These are phyloP conservation scores for Didymella keratinophila DNA, from an alignment of 2,329 filamentous ascomycete species.

Conservation along the genomic window DNA sequence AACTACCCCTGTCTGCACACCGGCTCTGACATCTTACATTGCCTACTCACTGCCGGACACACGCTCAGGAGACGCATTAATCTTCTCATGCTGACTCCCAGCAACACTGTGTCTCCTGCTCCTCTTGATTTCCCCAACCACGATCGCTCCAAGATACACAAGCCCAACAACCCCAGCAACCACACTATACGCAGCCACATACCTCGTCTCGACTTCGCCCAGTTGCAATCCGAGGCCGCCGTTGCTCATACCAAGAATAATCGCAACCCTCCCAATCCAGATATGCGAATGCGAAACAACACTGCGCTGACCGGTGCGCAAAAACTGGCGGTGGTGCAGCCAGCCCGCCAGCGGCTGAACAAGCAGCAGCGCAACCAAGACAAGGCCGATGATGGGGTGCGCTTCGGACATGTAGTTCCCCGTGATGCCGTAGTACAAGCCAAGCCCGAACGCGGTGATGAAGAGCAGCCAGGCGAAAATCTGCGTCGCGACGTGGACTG, in stretches of 20 bases:
- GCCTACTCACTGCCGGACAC: slow-evolving; percentile 3
- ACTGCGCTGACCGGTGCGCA: slow-evolving; percentile 53
- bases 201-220: slow-evolving; percentile 6
- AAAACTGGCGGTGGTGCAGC: slow-evolving; percentile 60
- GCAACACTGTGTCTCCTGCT: slow-evolving; percentile 8
- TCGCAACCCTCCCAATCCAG: slow-evolving; percentile 61
- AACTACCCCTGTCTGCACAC: neutral
- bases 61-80: slow-evolving; percentile 3
- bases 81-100: slow-evolving; percentile 14
- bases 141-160: slow-evolving; percentile 7
- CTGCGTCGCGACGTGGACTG: slow-evolving; percentile 55
- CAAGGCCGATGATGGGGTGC: slow-evolving; percentile 61
- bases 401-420: slow-evolving; percentile 43
- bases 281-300: slow-evolving; percentile 58
- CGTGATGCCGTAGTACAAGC: slow-evolving; percentile 56
- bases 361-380: slow-evolving; percentile 58
- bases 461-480: slow-evolving; percentile 54
- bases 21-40: neutral
- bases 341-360: slow-evolving; percentile 62
- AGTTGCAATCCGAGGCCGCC: slow-evolving; percentile 61
- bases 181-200: slow-evolving; percentile 56
- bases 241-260: slow-evolving; percentile 62
- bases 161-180: slow-evolving; percentile 56
- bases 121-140: slow-evolving; percentile 9
- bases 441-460: slow-evolving; percentile 58